These are phyloP conservation scores for Mycena leptocephala DNA, from an alignment of 768 basidiomycete genomes.

Conservation along the genomic window DNA sequence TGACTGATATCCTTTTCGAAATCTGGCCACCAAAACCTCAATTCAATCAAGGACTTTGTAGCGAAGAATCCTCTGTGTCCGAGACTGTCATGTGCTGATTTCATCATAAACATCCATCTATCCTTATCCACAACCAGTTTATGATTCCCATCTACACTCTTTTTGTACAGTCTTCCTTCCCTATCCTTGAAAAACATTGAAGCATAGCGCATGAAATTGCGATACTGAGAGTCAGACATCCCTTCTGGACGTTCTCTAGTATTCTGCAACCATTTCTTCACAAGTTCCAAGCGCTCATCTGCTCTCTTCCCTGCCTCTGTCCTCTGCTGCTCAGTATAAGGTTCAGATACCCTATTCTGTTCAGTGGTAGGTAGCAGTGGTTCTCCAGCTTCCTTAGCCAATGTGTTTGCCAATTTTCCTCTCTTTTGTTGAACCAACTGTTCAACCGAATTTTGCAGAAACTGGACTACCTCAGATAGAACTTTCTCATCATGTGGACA, in stretches of 20 bases:
- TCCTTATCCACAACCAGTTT: constrained; percentile 19
- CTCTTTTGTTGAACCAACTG: background rate
- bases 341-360: too few relatives aligned
- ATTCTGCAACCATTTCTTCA: background rate
- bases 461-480: background rate
- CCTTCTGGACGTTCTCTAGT: background rate
- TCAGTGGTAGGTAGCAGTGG: background rate
- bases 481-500: too few relatives aligned
- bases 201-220: background rate
- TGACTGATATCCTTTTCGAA: constrained; percentile 45
- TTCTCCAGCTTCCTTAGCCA: background rate
- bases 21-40: constrained; percentile 43
- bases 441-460: background rate
- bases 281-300: background rate
- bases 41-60: background rate
- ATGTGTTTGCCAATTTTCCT: background rate
- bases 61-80: constrained; percentile 33
- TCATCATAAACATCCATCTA: constrained; percentile 12
- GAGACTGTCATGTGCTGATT: constrained; percentile 35
- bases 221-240: background rate
- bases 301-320: background rate
- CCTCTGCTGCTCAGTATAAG: background rate
- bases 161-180: background rate
- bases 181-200: background rate
- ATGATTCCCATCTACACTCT: background rate